phyloP scores from a whole-genome alignment of 2,329 filamentous ascomycete species.

The Hirsutella thompsonii region DNA sequence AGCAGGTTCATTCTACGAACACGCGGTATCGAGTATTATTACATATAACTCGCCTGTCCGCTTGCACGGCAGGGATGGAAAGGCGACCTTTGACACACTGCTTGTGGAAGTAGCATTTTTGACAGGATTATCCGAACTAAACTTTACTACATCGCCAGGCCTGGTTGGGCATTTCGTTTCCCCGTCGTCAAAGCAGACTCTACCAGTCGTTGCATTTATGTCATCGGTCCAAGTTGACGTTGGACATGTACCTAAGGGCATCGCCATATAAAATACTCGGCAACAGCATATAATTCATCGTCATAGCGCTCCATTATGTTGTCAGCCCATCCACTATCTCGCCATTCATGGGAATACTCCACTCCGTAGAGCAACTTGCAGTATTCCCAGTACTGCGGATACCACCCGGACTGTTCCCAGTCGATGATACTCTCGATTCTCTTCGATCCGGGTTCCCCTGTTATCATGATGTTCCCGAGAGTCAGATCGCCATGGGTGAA shows the following conservation, averaged over 20 bases:
- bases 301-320: slow-evolving; percentile 9
- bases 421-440: slow-evolving; percentile 29
- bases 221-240: no score
- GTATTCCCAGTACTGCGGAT: slow-evolving; percentile 28
- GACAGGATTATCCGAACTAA: no score
- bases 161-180: no score
- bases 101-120: no score
- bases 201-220: no score
- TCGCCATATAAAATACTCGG: slow-evolving; percentile 8
- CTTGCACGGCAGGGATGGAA: no score
- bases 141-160: no score
- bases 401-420: slow-evolving; percentile 35
- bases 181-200: no score
- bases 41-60: no score
- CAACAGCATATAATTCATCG: slow-evolving; percentile 3
- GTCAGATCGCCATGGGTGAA: slow-evolving; percentile 33
- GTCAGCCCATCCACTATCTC: slow-evolving; percentile 8
- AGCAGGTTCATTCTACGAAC: no score
- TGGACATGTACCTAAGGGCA: slow-evolving; percentile 3
- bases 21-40: no score
- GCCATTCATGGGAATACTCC: slow-evolving; percentile 8
- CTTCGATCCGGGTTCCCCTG: slow-evolving; percentile 11
- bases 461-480: slow-evolving; percentile 28
- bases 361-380: slow-evolving; percentile 14
- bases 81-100: no score